A percentile compares a stretch with the other conserved stretches of the same genome.
phyloP scores from a whole-genome alignment of 169 alveolate genomes.

The Plasmodium knowlesi region DNA sequence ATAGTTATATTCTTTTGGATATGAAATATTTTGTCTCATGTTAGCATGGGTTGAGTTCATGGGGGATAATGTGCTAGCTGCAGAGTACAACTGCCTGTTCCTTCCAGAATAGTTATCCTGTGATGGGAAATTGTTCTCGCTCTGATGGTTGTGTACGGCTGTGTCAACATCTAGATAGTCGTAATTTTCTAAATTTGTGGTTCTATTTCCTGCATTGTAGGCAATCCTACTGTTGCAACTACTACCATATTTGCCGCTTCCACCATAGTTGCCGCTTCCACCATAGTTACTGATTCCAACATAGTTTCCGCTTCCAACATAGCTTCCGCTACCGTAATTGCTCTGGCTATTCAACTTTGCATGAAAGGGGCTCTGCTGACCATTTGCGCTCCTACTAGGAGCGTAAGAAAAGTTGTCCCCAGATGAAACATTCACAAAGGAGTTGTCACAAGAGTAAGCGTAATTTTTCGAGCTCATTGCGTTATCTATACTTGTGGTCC shows the following conservation, averaged over 20 bases:
- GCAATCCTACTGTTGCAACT: not conserved
- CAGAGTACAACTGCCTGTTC: conserved; percentile 8
- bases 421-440: not conserved
- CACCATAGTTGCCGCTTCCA: not conserved
- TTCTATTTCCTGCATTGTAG: not conserved
- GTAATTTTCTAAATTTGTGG: conserved; percentile 16
- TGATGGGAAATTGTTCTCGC: not conserved
- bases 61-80: conserved; percentile 26
- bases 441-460: not conserved
- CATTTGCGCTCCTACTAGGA: not conserved
- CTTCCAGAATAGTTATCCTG: not conserved
- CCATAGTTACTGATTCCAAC: not conserved
- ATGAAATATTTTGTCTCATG: not conserved
- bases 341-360: not conserved
- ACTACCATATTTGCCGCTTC: not conserved
- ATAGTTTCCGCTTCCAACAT: not conserved
- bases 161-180: conserved; percentile 5
- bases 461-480: not conserved
- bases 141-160: not conserved
- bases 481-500: not conserved
- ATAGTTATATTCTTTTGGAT: not conserved
- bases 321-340: not conserved
- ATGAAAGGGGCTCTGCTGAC: not conserved
- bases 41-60: not conserved
- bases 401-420: not conserved